These are phyloP conservation scores for Leishmania mexicana DNA, from an alignment of 208 protist genomes.

Conservation along the genomic window DNA sequence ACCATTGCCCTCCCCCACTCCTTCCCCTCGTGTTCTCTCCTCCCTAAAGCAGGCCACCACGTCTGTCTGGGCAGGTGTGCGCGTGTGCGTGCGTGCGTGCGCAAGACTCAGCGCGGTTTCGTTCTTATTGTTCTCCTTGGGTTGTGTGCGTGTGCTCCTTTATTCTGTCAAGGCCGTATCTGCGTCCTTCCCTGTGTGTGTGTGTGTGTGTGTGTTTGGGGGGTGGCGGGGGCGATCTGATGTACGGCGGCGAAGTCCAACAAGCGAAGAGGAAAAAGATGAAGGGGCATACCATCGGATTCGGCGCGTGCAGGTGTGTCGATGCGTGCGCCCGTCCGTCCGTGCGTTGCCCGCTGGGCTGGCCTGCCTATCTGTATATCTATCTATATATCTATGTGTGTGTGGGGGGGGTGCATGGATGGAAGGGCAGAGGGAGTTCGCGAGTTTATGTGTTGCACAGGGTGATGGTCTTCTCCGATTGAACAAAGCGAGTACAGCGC, in stretches of 20 bases:
- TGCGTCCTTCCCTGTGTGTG: background rate
- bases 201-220: background rate
- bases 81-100: background rate
- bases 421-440: background rate
- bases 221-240: background rate
- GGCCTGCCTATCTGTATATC: background rate
- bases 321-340: background rate
- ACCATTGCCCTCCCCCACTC: background rate
- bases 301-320: background rate
- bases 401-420: background rate
- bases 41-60: background rate
- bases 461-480: background rate
- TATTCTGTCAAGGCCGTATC: background rate
- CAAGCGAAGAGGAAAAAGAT: background rate
- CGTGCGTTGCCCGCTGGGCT: background rate
- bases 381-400: background rate
- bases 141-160: constrained; percentile 1
- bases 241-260: background rate
- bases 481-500: background rate
- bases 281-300: background rate
- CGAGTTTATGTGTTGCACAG: background rate
- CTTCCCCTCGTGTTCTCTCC: background rate
- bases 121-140: constrained; percentile 4
- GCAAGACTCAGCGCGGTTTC: background rate
- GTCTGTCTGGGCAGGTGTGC: background rate